phyloP scores from a whole-genome alignment of 2,329 filamentous ascomycete species.

The Colletotrichum truncatum region DNA sequence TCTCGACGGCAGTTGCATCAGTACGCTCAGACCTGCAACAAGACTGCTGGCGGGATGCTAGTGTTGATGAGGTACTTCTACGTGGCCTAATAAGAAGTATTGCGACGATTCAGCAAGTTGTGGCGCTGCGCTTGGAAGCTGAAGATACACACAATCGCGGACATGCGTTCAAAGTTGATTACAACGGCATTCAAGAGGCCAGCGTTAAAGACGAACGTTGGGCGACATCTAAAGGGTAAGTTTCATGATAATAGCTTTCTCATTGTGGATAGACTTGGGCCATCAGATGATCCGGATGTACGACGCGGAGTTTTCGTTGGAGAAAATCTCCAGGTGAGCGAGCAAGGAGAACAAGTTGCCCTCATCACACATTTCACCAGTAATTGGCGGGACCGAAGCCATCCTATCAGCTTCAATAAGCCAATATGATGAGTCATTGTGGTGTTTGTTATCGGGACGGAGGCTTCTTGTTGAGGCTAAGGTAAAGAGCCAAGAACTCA shows the following conservation, averaged over 20 bases:
- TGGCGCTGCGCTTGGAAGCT: conserved; percentile 55
- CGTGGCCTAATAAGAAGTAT: neutral
- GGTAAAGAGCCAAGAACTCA: neutral
- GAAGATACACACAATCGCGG: conserved; percentile 70
- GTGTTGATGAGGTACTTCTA: conserved; percentile 15
- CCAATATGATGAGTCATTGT: conserved; percentile 2
- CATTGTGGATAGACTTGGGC: neutral
- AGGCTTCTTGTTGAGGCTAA: neutral
- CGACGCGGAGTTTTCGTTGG: neutral
- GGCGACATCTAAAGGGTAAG: conserved; percentile 54
- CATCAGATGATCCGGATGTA: conserved; percentile 2
- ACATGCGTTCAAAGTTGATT: conserved; percentile 70
- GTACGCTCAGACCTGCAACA: neutral
- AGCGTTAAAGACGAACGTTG: conserved; percentile 70
- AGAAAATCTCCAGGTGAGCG: neutral
- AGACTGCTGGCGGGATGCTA: neutral
- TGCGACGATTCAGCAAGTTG: conserved; percentile 51
- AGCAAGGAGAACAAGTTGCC: conserved; percentile 68
- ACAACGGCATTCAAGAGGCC: conserved; percentile 66
- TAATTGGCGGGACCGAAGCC: conserved; percentile 64
- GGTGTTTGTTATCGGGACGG: conserved; percentile 6
- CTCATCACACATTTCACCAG: conserved; percentile 73
- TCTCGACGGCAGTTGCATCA: conserved; percentile 5
- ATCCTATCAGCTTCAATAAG: conserved; percentile 7
- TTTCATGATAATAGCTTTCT: conserved; percentile 8